Evolutionary conservation across 345 rosid species (phyloP), one percentile per base, ranked within the genome.

Genomic region (Alliaria petiolata): DNA sequence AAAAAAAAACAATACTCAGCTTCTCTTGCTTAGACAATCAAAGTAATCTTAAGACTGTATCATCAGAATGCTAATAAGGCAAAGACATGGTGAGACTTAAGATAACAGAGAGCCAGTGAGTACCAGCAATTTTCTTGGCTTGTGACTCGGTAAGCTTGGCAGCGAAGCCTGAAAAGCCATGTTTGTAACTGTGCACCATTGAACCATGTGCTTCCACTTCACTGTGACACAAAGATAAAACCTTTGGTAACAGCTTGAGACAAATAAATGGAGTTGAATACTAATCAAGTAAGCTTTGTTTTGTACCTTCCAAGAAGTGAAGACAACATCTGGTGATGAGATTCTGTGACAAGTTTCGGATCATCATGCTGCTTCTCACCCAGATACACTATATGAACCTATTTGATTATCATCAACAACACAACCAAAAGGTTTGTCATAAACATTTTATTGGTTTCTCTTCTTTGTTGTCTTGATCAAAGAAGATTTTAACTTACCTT

Each of bases 341-440:
- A 45, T 39, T 69, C 56, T 4, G 77, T 80, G 47, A 69, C 71
- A 33, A 54, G 52, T 4, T 61, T 28, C 1, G 75, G 83, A 76
- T 75, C 80, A 53, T 79, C 77, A 62, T 76, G 62, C 15, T 60
- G 72, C 46, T 66, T 71, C 42, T 71, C 83, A 46, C 80, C 78
- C 54, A 80, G 11, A 57, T 80, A 80, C 39, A 76, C 83, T 54
- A 79, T 76, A 22, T 71, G 75, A 44, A 76, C 68, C 83, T 79
- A 44, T 70, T 49, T 46, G 8, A 28, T 47, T 15, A 36, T 36
- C 40, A 36, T 10, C 39, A 56, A 34, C 0, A 57, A 51, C n/a
- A 22, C 42, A 30, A 43, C 25, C 39, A 36, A 36, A 36, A 36
- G 2, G 2, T 8, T 36, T 2, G 39, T 34, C 36, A 34, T 8